Evolutionary conservation across 192 early-diverging fungal genomes (phyloP), one percentile per base, ranked within the genome.

Genomic region (Coemansia umbellata): DNA sequence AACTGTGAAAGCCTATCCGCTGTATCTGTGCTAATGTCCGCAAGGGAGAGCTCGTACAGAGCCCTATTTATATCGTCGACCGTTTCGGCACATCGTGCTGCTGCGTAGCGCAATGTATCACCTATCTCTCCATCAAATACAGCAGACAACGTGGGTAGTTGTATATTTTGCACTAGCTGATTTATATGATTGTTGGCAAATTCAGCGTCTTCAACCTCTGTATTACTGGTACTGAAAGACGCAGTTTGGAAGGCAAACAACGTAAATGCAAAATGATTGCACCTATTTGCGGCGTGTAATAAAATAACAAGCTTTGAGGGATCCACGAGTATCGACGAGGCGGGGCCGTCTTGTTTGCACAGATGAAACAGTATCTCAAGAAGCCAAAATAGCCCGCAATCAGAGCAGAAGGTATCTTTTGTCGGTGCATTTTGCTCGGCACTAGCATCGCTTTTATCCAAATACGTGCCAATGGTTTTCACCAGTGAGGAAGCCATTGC

Each of bases 361-460:
- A 66, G 30, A 27, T 66, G 58, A n/a, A 57, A 73, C 2, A 58
- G 15, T 19, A 73, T 39, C 54, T 61, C 69, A 15, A 73, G 62
- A 11, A 58, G 21, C 69, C 69, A 73, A 43, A 47, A 73, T 2
- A 61, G 19, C 2, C 45, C 59, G 8, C 17, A 4, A 15, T 8
- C n/a, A n/a, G n/a, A n/a, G n/a, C n/a, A n/a, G n/a, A n/a, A n/a
- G n/a, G n/a, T n/a, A n/a, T n/a, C n/a, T n/a, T n/a, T n/a, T n/a
- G n/a, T n/a, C n/a, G n/a, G n/a, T n/a, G n/a, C n/a, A n/a, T n/a
- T n/a, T n/a, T n/a, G n/a, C n/a, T n/a, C n/a, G n/a, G n/a, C n/a
- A n/a, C n/a, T n/a, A n/a, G n/a, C n/a, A n/a, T n/a, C n/a, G n/a
- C n/a, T n/a, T n/a, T n/a, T n/a, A n/a, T n/a, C n/a, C n/a, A n/a